These are phyloP conservation scores for Lanmaoa rubissima DNA, from an alignment of 768 basidiomycete genomes.

Conservation along the genomic window DNA sequence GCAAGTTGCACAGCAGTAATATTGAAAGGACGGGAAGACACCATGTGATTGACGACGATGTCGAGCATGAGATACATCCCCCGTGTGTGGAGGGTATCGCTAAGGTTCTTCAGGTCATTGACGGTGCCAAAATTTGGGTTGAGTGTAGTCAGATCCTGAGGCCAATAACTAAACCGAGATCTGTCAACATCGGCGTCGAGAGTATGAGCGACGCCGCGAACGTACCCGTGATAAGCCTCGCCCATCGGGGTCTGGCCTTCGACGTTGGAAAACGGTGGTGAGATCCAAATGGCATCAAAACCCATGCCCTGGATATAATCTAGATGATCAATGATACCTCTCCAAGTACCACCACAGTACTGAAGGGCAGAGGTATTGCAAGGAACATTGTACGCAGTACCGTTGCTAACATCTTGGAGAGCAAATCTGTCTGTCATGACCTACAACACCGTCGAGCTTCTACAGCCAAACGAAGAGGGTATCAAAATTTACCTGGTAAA, in stretches of 20 bases:
- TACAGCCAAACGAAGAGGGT: background rate
- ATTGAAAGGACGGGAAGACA: conserved; percentile 32
- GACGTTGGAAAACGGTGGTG: conserved; percentile 50
- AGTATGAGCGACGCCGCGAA: background rate
- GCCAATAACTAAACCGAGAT: conserved; percentile 46
- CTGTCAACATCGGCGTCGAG: background rate
- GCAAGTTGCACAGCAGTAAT: conserved; percentile 24
- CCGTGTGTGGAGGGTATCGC: conserved; percentile 45
- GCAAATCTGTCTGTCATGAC: conserved; percentile 63
- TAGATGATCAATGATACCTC: conserved; percentile 49
- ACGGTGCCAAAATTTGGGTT: conserved; percentile 54
- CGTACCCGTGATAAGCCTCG: conserved; percentile 56
- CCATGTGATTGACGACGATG: conserved; percentile 63
- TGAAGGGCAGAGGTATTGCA: conserved; percentile 48
- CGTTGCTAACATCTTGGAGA: conserved; percentile 37
- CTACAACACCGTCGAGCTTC: conserved; percentile 21
- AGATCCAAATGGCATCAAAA: conserved; percentile 60
- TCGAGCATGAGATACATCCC: conserved; percentile 64
- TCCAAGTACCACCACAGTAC: conserved; percentile 61
- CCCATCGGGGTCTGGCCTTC: conserved; percentile 49
- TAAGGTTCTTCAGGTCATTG: conserved; percentile 50
- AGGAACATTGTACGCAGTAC: conserved; percentile 29
- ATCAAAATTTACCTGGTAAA: conserved; percentile 46
- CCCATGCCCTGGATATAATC: conserved; percentile 66
- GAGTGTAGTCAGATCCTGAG: conserved; percentile 43